Conservation (phyloP, 169 alveolate species). For the Theileria sp. region DNA sequence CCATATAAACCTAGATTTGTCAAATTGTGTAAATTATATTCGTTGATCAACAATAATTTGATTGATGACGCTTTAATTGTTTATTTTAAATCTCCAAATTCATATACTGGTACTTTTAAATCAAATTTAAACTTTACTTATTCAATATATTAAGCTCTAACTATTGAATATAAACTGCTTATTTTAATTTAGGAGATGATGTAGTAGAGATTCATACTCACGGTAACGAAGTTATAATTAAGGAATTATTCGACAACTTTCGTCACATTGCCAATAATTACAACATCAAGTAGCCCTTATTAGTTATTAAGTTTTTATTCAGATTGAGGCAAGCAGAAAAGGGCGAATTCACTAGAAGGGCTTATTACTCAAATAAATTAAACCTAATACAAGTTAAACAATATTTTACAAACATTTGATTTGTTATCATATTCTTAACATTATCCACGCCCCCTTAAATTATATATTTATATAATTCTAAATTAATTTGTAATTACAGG, state of each 20-base stretch:
- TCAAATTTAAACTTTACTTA: neutral
- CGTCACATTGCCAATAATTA: slow-evolving; percentile 28
- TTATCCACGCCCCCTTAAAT: neutral
- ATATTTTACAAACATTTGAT: neutral
- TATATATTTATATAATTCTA: neutral
- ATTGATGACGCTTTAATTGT: slow-evolving; percentile 54
- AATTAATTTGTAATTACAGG: slow-evolving; percentile 20
- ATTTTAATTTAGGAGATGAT: slow-evolving; percentile 68
- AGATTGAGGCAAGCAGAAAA: slow-evolving; percentile 68
- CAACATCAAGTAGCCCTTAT: slow-evolving; percentile 16
- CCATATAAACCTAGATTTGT: slow-evolving; percentile 31
- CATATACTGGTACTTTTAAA: slow-evolving; percentile 63
- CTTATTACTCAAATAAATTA: slow-evolving; percentile 68
- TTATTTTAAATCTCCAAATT: slow-evolving; percentile 66
- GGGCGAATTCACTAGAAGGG: slow-evolving; percentile 77
- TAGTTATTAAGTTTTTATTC: neutral
- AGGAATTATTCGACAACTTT: slow-evolving; percentile 56
- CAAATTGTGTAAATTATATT: slow-evolving; percentile 28
- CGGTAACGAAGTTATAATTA: slow-evolving; percentile 68
- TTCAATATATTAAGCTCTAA: neutral
- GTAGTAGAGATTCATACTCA: slow-evolving; percentile 76
- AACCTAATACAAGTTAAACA: slow-evolving; percentile 61
- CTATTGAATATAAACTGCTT: neutral
- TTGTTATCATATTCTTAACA: neutral
- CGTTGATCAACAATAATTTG: slow-evolving; percentile 5